A percentile compares a stretch with the other conserved stretches of the same genome.
Evolutionary conservation across 2,329 filamentous ascomycete genomes (phyloP).

Genomic region (Aspergillus aculeatinus): DNA sequence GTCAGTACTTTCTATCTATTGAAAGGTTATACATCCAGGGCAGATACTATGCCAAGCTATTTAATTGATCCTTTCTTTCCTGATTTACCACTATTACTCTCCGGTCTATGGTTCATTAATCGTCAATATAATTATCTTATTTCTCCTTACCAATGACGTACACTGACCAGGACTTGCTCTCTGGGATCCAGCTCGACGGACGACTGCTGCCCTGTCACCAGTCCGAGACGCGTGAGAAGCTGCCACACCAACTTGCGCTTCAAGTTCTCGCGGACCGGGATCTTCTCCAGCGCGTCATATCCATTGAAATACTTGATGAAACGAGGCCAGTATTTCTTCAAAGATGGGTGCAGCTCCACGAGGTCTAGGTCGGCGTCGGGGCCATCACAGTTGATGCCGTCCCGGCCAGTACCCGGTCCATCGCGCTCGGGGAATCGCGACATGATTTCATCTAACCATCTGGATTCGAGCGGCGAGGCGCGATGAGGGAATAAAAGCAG

Average conservation of each 20-base stretch:
- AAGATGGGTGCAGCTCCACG: slow-evolving; percentile 26
- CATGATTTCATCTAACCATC: slow-evolving; percentile 59
- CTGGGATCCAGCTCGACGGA: slow-evolving; percentile 31
- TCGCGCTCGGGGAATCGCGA: slow-evolving; percentile 36
- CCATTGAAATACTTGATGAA: slow-evolving; percentile 89
- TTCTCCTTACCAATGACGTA: slow-evolving; percentile 64
- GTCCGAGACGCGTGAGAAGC: slow-evolving; percentile 64
- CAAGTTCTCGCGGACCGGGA: slow-evolving; percentile 79
- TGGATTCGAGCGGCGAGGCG: slow-evolving; percentile 73
- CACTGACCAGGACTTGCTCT: slow-evolving; percentile 56
- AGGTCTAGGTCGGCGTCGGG: slow-evolving; percentile 24
- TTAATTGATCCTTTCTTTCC: no score
- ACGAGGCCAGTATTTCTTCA: slow-evolving; percentile 67
- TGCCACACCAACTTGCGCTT: slow-evolving; percentile 69
- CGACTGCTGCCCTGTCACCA: slow-evolving; percentile 51
- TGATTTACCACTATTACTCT: neutral
- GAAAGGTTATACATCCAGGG: no score
- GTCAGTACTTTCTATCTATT: neutral
- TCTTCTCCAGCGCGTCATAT: slow-evolving; percentile 76
- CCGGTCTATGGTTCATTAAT: slow-evolving; percentile 1
- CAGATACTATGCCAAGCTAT: no score
- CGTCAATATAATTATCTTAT: neutral
- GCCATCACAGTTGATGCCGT: slow-evolving; percentile 14
- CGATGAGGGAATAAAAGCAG: slow-evolving; percentile 76
- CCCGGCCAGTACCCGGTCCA: slow-evolving; percentile 11